Evolutionary conservation across 2,329 filamentous ascomycete species (phyloP), one percentile per base, ranked within the genome.

Genomic region (Ophiostoma ulmi): DNA sequence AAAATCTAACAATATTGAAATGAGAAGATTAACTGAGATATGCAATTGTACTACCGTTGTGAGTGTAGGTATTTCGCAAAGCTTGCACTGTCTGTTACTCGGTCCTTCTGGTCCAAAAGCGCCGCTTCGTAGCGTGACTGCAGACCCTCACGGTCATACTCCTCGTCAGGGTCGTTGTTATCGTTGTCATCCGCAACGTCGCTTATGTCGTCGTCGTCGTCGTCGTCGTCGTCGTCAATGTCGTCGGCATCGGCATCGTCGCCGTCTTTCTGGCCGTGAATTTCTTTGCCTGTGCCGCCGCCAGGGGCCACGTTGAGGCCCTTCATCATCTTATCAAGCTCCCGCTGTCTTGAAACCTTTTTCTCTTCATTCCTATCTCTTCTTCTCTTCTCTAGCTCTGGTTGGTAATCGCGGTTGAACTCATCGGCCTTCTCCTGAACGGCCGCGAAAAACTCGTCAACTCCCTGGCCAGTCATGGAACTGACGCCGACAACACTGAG

Each of bases 401-500:
- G 95, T 74, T 91, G 91, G 80, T 99, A 99, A 78, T 98, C 94
- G 6, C 87, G 84, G 77, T 92, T 86, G 76, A 98, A 99, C 78
- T 99, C 96, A 69, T 90, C 85, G 35, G 90, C 88, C 83, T 99
- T 99, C 73, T 91, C 88, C 74, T 91, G 85, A 1, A 99, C 94
- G 0, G 94, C 93, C 61, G 88, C 87, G 78, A 99, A 98, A 80
- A 99, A 99, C 35, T 97, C 93, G 72, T 96, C 91, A 41, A 99
- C 88, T 3, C 95, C 96, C 0, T 91, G 90, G 31, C 95, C 95
- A 0, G 94, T 92, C 87, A 97, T 94, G 8, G 93, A 91, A 75
- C 92, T 97, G 14, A 99, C 96, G 0, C 91, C 93, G 0, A 99
- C 94, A 10, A 99, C 92, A 77, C 88, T 96, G 44, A 99, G 83